phyloP scores from a whole-genome alignment of 371 early-diverging fungal genomes.

The Mortierella sp. region DNA sequence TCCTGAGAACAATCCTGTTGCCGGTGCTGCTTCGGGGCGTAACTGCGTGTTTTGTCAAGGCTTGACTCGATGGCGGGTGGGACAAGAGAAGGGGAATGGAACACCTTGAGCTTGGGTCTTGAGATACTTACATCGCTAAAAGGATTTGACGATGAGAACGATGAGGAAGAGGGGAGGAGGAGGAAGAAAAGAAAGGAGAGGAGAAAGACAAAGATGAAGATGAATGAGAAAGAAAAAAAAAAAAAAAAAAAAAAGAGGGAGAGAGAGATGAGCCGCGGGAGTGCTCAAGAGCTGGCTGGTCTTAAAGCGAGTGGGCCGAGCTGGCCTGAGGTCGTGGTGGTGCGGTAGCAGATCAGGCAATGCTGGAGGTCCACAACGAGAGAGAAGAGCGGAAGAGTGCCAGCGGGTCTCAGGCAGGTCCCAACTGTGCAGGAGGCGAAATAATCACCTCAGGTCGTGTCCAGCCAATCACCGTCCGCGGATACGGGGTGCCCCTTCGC shows the following conservation, averaged over 20 bases:
- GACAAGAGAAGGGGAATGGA: slow-evolving; percentile 1
- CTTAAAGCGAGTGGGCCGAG: no score
- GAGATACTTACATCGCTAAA: slow-evolving; percentile 26
- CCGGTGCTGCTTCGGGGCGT: not conserved
- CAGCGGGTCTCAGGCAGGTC: not conserved
- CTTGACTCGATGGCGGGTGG: not conserved
- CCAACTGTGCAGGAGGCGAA: slow-evolving; percentile 4
- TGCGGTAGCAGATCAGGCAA: no score
- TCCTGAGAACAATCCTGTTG: not conserved
- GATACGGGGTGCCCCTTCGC: slow-evolving; percentile 3
- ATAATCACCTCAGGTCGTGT: slow-evolving; percentile 44
- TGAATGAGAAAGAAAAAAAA: slow-evolving; percentile 6
- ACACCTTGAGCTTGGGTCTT: not conserved
- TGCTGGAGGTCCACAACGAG: no score
- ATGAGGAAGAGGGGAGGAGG: not conserved
- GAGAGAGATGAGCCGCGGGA: not conserved
- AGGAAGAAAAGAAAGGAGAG: not conserved
- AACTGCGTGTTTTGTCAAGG: not conserved
- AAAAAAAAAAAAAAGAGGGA: slow-evolving; percentile 13
- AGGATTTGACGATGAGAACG: slow-evolving; percentile 6
- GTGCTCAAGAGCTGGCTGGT: no score
- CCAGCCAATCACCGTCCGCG: slow-evolving; percentile 37
- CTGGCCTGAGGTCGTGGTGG: no score
- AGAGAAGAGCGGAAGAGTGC: no score
- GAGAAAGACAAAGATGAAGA: slow-evolving; percentile 1